Conservation (phyloP, 768 basidiomycete genomes). For the Amanita polypyramis region DNA sequence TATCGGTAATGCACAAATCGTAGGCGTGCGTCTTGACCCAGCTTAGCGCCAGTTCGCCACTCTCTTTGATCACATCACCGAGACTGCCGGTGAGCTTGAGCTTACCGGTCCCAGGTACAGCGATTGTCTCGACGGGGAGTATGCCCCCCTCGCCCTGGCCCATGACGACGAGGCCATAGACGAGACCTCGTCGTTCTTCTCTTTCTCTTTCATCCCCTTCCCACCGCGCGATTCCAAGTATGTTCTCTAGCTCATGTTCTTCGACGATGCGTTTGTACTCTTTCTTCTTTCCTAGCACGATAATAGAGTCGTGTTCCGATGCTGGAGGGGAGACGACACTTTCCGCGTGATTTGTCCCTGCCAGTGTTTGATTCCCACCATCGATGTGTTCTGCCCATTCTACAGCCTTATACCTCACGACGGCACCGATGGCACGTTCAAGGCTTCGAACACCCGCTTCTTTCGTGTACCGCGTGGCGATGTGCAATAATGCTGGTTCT, state of each 20-base stretch:
- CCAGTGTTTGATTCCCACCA: background rate
- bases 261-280: constrained; percentile 54
- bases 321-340: constrained; percentile 6
- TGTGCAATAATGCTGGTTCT: constrained; percentile 57
- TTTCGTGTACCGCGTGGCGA: constrained; percentile 75
- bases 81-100: constrained; percentile 76
- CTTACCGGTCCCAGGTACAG: constrained; percentile 63
- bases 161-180: constrained; percentile 82
- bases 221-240: constrained; percentile 72
- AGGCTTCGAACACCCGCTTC: constrained; percentile 91
- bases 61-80: constrained; percentile 87
- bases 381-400: constrained; percentile 73
- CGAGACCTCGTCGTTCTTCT: constrained; percentile 65
- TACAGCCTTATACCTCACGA: constrained; percentile 89
- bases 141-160: constrained; percentile 83
- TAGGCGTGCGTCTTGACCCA: constrained; percentile 88
- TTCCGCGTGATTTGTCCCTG: background rate
- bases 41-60: constrained; percentile 79
- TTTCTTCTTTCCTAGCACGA: constrained; percentile 15
- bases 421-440: constrained; percentile 77
- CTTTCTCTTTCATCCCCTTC: constrained; percentile 73
- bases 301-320: constrained; percentile 11
- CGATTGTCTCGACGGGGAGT: constrained; percentile 75
- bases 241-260: constrained; percentile 66
- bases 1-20: constrained; percentile 65